Base-by-base conservation (phyloP, 371 early-diverging fungal species). In the Batrachochytrium dendrobatidis region DNA sequence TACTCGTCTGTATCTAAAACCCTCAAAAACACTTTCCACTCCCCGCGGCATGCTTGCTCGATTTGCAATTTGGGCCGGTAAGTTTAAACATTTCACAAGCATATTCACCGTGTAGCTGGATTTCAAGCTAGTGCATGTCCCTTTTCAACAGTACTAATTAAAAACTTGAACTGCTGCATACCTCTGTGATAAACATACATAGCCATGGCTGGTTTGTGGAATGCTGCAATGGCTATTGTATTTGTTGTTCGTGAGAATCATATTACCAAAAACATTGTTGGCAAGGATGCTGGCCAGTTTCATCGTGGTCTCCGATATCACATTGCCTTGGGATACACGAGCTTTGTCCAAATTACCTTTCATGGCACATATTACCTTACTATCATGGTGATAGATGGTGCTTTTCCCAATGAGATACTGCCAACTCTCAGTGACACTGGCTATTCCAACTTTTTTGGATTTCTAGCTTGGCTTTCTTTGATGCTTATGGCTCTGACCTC, bases 151-250 rank as follows among this genome's bases (percentile, higher is more conserved):
- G n/a, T n/a, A n/a, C n/a, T n/a, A n/a, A n/a, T n/a, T n/a, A n/a
- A n/a, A n/a, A n/a, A n/a, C n/a, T n/a, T n/a, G n/a, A n/a, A n/a
- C n/a, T n/a, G n/a, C n/a, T n/a, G n/a, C n/a, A n/a, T n/a, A n/a
- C n/a, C n/a, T n/a, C n/a, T n/a, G n/a, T n/a, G n/a, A 39, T 26
- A 18, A 8, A 52, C 52, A 5, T 3, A 5, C 5, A 7, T 50
- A 60, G 64, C 51, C 34, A 29, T 17, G 28, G 64, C 64, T 3
- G 64, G 64, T 7, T n/a, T 63, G 44, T 65, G 65, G 65, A 53
- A 60, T 28, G 62, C 53, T n/a, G 62, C 22, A 1, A 5, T 56
- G 25, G 39, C 53, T 3, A 63, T 65, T 54, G 4, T 62, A 20
- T 61, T 65, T 32, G 61, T 33, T 30, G 25, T 60, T 30, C 65